Base-by-base conservation (phyloP, 1,139 yeast genomes). In the Arxiozyma bovina region DNA sequence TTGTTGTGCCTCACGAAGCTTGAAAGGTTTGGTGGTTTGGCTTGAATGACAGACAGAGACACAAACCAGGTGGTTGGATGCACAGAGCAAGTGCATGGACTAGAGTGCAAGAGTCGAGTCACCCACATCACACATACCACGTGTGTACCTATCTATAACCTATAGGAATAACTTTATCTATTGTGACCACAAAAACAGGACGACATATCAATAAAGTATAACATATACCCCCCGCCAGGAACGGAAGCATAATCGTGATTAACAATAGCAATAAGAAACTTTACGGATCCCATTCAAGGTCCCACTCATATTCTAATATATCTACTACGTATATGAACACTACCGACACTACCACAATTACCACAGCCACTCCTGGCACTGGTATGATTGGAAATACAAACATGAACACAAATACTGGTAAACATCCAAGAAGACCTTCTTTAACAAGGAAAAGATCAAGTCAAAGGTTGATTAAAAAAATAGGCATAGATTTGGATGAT, bases 381-480 rank as follows among this genome's bases (percentile, higher is more conserved):
- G 40, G n/a, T 12, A 34, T 15, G 12, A 15, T 34, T 9, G 40
- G 40, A n/a, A 15, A 15, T 15, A 12, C 30, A 55, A 61, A 50
- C 59, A 53, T 3, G 56, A 61, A 43, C 59, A 55, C 11, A 53
- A 53, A 44, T 34, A 34, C 2, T 6, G 40, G n/a, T 34, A 34
- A 34, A 34, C 40, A 34, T 34, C 12, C 40, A 34, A 46, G 27
- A 46, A 46, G 62, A 52, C 63, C 64, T 15, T 62, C 69, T 4
- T 49, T 66, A 30, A 62, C 69, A 11, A 56, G 67, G 5, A 56
- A 57, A 27, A 59, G 61, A 45, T 63, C 68, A 12, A 63, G 70
- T 8, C 67, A 63, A 42, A 60, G 70, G 40, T 55, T 66, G 18
- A 61, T 67, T 23, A 61, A 64, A 21, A 64, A 69, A 7, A 67